These are phyloP conservation scores for Penicillium silybi DNA, from an alignment of 495 filamentous ascomycete species.

Conservation along the genomic window DNA sequence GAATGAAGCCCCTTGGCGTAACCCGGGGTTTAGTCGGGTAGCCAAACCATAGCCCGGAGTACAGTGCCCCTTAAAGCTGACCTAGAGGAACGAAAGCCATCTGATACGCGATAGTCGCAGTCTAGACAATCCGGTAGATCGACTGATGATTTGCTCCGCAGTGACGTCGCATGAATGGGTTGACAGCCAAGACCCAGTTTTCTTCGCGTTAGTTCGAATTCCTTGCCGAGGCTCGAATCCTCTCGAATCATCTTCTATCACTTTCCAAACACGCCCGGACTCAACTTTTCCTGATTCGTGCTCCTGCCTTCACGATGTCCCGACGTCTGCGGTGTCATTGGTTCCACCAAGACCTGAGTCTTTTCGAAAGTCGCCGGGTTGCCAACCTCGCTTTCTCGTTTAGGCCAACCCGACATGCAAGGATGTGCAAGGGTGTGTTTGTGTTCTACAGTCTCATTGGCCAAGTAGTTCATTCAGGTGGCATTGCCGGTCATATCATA, in stretches of 20 bases:
- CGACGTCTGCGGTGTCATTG: neutral
- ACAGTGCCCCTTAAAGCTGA: conserved; percentile 15
- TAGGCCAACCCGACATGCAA: neutral
- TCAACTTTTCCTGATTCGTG: neutral
- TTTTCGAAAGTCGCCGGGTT: conserved; percentile 1
- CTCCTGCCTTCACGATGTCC: neutral
- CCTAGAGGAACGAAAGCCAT: neutral
- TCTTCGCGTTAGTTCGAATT: conserved; percentile 6
- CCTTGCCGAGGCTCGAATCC: conserved; percentile 13
- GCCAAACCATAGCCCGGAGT: conserved; percentile 7
- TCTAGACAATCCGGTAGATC: neutral
- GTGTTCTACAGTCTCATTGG: neutral
- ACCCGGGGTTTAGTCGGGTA: neutral
- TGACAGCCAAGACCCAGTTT: conserved; percentile 22
- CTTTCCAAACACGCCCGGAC: conserved; percentile 1
- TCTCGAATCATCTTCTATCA: neutral
- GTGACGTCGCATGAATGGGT: conserved; percentile 26
- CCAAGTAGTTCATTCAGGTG: conserved; percentile 11
- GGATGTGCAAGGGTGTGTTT: neutral
- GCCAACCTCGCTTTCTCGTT: neutral
- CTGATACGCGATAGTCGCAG: conserved; percentile 17
- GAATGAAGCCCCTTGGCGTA: neutral
- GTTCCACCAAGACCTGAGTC: too few relatives aligned
- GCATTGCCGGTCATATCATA: conserved; percentile 15
- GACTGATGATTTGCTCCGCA: conserved; percentile 8